Percentiles rank a stretch among this genome's conserved stretches.
phyloP scores from a whole-genome alignment of 192 early-diverging fungal genomes.

The Backusella parvicylindrica region DNA sequence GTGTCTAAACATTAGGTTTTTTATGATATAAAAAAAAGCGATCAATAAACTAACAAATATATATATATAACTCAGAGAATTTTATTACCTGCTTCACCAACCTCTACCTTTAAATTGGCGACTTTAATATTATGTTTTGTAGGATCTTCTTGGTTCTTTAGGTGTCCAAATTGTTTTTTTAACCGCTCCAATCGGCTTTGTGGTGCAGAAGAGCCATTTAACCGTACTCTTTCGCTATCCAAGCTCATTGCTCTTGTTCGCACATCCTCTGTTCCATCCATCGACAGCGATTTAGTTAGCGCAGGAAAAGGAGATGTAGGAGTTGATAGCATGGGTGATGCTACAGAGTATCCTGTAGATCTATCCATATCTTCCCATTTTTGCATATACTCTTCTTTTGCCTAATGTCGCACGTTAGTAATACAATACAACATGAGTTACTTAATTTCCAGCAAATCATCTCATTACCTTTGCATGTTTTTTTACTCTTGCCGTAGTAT shows the following conservation, averaged over 20 bases:
- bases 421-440: neutral
- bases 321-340: constrained; percentile 1
- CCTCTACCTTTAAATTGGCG: constrained; percentile 30
- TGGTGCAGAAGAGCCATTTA: neutral
- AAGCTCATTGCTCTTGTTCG: constrained; percentile 5
- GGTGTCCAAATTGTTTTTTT: constrained; percentile 19
- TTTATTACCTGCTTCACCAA: constrained; percentile 29
- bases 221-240: constrained; percentile 12
- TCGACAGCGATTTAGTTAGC: neutral
- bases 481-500: constrained; percentile 1
- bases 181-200: constrained; percentile 26
- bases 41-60: neutral
- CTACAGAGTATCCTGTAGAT: constrained; percentile 1
- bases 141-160: constrained; percentile 14
- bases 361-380: constrained; percentile 26
- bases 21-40: neutral
- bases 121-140: constrained; percentile 17
- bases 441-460: neutral
- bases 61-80: neutral
- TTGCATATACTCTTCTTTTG: constrained; percentile 7
- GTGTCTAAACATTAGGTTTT: constrained; percentile 8
- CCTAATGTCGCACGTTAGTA: constrained; percentile 12
- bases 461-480: neutral
- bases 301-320: neutral
- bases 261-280: neutral